Evolutionary conservation across 164 flowering plant genomes (phyloP).

Genomic region (Malania oleifera): DNA sequence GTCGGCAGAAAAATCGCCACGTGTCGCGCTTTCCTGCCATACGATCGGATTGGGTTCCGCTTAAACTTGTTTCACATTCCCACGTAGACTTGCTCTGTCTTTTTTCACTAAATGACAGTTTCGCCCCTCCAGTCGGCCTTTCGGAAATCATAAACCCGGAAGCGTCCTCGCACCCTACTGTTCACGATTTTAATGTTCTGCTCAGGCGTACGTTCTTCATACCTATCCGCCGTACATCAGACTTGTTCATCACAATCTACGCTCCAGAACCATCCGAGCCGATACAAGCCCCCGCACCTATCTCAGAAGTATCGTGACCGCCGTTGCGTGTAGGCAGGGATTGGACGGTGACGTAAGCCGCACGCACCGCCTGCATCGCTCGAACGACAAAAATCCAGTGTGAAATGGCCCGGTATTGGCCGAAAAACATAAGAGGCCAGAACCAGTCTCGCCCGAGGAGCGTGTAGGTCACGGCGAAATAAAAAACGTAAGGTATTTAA

Average conservation of each 20-base stretch:
- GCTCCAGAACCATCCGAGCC: no score
- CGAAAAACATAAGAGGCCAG: no score
- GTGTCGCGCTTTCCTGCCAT: slow-evolving; percentile 18
- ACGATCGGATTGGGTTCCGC: no score
- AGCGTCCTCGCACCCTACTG: background rate
- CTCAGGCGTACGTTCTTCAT: no score
- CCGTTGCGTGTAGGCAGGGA: slow-evolving; percentile 13
- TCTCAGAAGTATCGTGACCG: no score
- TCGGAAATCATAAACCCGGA: background rate
- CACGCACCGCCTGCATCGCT: slow-evolving; percentile 17
- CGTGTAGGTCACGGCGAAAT: no score
- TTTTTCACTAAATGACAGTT: slow-evolving; percentile 15
- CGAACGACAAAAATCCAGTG: slow-evolving; percentile 19
- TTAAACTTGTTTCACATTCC: background rate
- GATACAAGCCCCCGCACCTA: no score
- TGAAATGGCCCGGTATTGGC: background rate
- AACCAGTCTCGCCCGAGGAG: no score
- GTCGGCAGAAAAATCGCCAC: slow-evolving; percentile 20
- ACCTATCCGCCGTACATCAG: background rate
- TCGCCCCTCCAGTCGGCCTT: background rate
- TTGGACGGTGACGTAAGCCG: slow-evolving; percentile 19
- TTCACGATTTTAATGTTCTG: no score
- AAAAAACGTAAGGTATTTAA: no score
- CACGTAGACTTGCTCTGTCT: slow-evolving; percentile 3
- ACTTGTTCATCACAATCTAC: no score